These are phyloP conservation scores for Adiantum capillusveneris DNA, from an alignment of 75 land plant species.

Conservation along the genomic window DNA sequence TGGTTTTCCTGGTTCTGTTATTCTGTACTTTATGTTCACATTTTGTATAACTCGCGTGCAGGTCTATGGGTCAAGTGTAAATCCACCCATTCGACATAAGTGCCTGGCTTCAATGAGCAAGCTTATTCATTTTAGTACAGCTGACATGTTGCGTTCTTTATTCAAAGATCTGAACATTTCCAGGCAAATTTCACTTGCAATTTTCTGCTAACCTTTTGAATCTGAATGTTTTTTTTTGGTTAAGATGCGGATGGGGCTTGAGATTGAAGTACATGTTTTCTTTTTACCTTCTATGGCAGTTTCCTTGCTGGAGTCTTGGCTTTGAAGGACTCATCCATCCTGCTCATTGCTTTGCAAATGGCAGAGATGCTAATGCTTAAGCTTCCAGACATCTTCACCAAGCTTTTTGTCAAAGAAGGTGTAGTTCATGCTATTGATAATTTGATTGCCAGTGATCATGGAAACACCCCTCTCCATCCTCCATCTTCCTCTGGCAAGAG, in stretches of 20 bases:
- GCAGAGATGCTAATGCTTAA: constrained; percentile 91
- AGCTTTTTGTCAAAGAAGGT: constrained; percentile 93
- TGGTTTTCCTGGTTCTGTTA: background rate
- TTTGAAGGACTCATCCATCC: constrained; percentile 81
- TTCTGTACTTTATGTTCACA: constrained; percentile 4
- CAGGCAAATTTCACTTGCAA: constrained; percentile 52
- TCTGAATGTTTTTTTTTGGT: too few relatives aligned
- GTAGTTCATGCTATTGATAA: constrained; percentile 88
- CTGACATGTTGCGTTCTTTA: constrained; percentile 74
- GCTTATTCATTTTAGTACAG: constrained; percentile 71
- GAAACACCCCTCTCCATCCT: constrained; percentile 19
- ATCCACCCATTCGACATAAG: constrained; percentile 76
- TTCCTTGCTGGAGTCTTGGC: constrained; percentile 88
- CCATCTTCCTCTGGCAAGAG: constrained; percentile 35
- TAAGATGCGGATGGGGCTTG: too few relatives aligned
- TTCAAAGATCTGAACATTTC: constrained; percentile 66
- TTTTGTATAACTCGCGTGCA: constrained; percentile 6
- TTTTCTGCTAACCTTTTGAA: background rate
- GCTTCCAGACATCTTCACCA: constrained; percentile 71
- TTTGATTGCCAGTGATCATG: constrained; percentile 42
- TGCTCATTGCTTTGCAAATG: constrained; percentile 79
- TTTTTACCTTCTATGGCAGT: too few relatives aligned
- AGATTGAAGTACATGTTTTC: too few relatives aligned
- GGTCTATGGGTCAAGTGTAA: constrained; percentile 95
- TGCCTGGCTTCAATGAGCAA: constrained; percentile 86